Percentiles rank a stretch among this genome's conserved stretches.
Conservation (phyloP, 352 stramenopile genomes). For the Globisporangium polare region DNA sequence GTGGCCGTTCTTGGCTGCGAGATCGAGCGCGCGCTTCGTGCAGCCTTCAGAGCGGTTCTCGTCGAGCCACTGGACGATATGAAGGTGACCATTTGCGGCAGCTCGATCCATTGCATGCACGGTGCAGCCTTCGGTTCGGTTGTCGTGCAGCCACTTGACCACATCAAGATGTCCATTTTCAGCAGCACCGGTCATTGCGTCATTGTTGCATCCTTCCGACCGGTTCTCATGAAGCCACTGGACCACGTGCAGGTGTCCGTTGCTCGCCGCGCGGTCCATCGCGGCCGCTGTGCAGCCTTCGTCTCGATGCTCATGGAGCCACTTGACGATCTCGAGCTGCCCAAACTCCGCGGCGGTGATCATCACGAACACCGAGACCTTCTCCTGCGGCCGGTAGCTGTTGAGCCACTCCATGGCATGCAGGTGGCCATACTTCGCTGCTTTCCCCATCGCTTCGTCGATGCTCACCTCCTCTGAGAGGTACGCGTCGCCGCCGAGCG, state of each 20-base stretch:
- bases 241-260: slow-evolving; percentile 33
- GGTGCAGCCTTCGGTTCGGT: slow-evolving; percentile 34
- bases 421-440: slow-evolving; percentile 31
- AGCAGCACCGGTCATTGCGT: slow-evolving; percentile 39
- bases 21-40: slow-evolving; percentile 38
- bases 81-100: slow-evolving; percentile 38
- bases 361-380: slow-evolving; percentile 35
- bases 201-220: slow-evolving; percentile 29
- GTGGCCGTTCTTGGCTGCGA: slow-evolving; percentile 47
- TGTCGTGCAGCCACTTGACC: slow-evolving; percentile 32
- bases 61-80: slow-evolving; percentile 44
- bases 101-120: slow-evolving; percentile 43
- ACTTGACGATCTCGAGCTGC: slow-evolving; percentile 28
- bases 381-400: slow-evolving; percentile 21
- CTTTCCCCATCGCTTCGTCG: slow-evolving; percentile 33
- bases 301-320: slow-evolving; percentile 24
- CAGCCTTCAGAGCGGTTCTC: slow-evolving; percentile 34
- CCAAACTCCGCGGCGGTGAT: slow-evolving; percentile 33
- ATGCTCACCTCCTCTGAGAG: slow-evolving; percentile 23
- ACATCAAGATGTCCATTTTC: slow-evolving; percentile 29
- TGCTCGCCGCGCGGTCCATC: slow-evolving; percentile 38
- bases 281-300: slow-evolving; percentile 27
- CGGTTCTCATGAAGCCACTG: slow-evolving; percentile 37
- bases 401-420: slow-evolving; percentile 30
- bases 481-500: slow-evolving; percentile 6